Conservation (phyloP, 805 yeast genomes). For the Cyberlindnera meyerae region DNA sequence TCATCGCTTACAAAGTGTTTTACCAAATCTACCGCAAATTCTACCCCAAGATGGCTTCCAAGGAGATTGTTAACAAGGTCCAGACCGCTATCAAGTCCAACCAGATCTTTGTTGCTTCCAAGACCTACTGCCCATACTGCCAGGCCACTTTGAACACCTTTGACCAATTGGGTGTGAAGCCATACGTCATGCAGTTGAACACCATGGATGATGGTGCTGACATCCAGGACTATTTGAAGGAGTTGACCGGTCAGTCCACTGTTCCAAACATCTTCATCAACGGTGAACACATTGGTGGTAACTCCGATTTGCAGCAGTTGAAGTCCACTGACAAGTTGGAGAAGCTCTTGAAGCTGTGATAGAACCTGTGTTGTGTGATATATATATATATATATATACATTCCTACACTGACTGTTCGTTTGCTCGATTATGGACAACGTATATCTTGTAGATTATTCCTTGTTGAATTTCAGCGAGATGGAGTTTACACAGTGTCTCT, state of each 20-base stretch:
- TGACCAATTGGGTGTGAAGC: slow-evolving; percentile 38
- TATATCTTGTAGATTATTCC: neutral
- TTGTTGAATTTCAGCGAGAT: slow-evolving; percentile 61
- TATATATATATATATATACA: neutral
- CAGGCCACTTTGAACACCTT: slow-evolving; percentile 39
- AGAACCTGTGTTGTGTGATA: no score
- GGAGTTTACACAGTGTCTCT: slow-evolving; percentile 93
- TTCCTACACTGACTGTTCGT: no score
- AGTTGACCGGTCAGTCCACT: slow-evolving; percentile 84
- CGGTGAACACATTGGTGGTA: slow-evolving; percentile 94
- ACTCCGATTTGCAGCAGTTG: slow-evolving; percentile 78
- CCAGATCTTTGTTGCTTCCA: slow-evolving; percentile 76
- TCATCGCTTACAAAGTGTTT: slow-evolving; percentile 2
- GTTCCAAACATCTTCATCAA: slow-evolving; percentile 90
- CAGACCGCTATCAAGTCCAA: slow-evolving; percentile 58
- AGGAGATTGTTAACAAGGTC: slow-evolving; percentile 52
- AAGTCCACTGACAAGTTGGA: slow-evolving; percentile 57
- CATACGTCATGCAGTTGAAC: slow-evolving; percentile 40
- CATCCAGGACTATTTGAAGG: slow-evolving; percentile 71
- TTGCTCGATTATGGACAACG: no score
- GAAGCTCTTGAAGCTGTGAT: slow-evolving; percentile 27
- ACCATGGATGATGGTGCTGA: slow-evolving; percentile 69
- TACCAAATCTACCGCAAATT: slow-evolving; percentile 3
- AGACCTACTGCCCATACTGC: slow-evolving; percentile 69
- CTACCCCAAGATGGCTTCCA: slow-evolving; percentile 46